Evolutionary conservation across 164 flowering plant species (phyloP), one percentile per base, ranked within the genome.

Genomic region (Macadamia tetraphylla): DNA sequence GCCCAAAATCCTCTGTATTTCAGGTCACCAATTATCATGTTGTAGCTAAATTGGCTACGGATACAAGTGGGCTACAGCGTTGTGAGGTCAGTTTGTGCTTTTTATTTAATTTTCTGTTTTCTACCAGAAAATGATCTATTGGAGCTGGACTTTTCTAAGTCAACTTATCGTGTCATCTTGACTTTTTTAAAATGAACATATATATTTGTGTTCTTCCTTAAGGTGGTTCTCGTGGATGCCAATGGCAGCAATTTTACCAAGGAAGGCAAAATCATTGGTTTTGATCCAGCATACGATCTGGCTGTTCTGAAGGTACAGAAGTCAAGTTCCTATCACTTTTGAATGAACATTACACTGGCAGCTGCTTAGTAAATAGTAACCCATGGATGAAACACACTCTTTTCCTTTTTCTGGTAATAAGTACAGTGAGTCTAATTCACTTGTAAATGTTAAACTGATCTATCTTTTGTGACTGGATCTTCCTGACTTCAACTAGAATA

Each of bases 11-110:
- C 59, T 60, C 52, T 62, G 9, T 63, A 11, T 69, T 55, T 9
- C 85, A 93, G 95, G 95, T 93, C 18, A 94, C 98, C 5, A 94
- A 94, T 77, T 91, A 90, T 76, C 97, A 94, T 74, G 98, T 90
- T 17, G 76, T 94, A 49, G 85, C 85, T 56, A 91, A 87, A 75
- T 73, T 94, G 82, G 96, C 89, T 10, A 85, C 89, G 8, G 97
- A 91, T 70, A 70, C 62, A 30, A 83, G 76, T 77, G 96, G 96
- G 42, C 77, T 78, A 58, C 92, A 86, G 70, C 85, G 87, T 67
- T 94, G 98, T 83, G 90, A 91, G 91, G 96, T 93, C 77, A 55
- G 59, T 46, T 69, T 23, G 23, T 31, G 60, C 49, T 68, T 64
- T 52, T 67, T 62, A 6, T 42, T 65, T 14, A 53, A 56, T 17